phyloP scores from a whole-genome alignment of 345 rosid genomes.

The Eucalyptus grandis region DNA sequence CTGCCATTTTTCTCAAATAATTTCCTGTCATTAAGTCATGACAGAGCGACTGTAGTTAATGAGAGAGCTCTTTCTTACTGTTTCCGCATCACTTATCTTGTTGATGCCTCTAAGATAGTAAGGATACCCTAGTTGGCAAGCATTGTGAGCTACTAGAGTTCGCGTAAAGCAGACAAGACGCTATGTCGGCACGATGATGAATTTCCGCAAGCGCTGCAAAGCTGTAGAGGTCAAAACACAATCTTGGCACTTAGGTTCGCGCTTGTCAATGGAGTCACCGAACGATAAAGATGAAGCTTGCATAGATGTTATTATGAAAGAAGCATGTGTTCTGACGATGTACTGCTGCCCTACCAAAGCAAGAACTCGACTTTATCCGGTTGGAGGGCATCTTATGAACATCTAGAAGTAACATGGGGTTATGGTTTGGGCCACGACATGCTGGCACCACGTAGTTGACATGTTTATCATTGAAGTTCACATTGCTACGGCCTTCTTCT shows the following conservation, averaged over 20 bases:
- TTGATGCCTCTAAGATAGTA: neutral
- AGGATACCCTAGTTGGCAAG: neutral
- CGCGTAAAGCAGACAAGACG: neutral
- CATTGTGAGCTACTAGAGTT: neutral
- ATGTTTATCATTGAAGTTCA: neutral
- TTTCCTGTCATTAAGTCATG: neutral
- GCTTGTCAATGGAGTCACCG: neutral
- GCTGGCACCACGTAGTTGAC: neutral
- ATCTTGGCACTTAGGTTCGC: neutral
- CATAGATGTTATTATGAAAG: neutral
- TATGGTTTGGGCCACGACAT: neutral
- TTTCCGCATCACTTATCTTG: neutral
- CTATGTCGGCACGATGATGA: neutral
- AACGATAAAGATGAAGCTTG: neutral
- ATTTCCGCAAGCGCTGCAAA: neutral
- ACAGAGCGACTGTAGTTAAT: neutral
- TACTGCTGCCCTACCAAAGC: neutral
- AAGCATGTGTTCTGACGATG: neutral
- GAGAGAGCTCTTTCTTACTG: neutral
- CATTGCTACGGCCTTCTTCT: neutral
- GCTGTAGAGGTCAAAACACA: neutral
- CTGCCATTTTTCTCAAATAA: neutral
- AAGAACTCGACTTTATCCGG: neutral
- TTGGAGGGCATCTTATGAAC: neutral
- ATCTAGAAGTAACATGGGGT: neutral